phyloP scores from a whole-genome alignment of 2,329 filamentous ascomycete genomes.

The Zarea fungicola region DNA sequence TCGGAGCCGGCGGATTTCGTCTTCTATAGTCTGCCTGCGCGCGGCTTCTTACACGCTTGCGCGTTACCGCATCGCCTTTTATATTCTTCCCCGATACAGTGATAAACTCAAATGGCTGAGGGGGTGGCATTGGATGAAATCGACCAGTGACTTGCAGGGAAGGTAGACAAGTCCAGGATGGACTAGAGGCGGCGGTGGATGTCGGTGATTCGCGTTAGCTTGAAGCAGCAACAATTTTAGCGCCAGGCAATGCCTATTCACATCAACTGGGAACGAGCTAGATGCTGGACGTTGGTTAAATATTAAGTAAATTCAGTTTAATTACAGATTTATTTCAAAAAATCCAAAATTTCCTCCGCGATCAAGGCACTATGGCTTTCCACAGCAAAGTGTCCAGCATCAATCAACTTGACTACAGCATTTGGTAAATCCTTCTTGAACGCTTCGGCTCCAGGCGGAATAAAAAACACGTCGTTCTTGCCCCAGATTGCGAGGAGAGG shows the following conservation, averaged over 20 bases:
- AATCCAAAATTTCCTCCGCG: constrained; percentile 23
- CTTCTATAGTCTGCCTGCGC: constrained; percentile 1
- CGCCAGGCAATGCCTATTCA: too few relatives aligned
- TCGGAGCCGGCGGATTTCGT: not conserved
- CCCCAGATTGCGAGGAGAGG: constrained; percentile 56
- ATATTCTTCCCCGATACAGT: not conserved
- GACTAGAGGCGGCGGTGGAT: not conserved
- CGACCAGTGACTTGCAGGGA: not conserved
- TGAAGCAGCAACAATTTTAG: too few relatives aligned
- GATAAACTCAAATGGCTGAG: not conserved
- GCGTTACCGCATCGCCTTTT: constrained; percentile 1
- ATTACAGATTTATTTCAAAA: constrained; percentile 16
- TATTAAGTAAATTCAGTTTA: too few relatives aligned
- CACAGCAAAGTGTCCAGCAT: constrained; percentile 52
- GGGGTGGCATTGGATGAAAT: not conserved
- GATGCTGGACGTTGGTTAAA: too few relatives aligned
- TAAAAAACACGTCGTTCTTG: constrained; percentile 48
- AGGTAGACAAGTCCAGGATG: not conserved
- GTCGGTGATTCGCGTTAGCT: not conserved
- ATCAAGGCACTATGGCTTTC: constrained; percentile 29
- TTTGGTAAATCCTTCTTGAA: constrained; percentile 44
- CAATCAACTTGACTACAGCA: constrained; percentile 44
- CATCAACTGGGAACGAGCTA: too few relatives aligned
- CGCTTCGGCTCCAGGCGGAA: constrained; percentile 47
- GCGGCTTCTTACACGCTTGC: constrained; percentile 1